Evolutionary conservation across 495 filamentous ascomycete species (phyloP), one percentile per base, ranked within the genome.

Genomic region (Xylaria sp.): DNA sequence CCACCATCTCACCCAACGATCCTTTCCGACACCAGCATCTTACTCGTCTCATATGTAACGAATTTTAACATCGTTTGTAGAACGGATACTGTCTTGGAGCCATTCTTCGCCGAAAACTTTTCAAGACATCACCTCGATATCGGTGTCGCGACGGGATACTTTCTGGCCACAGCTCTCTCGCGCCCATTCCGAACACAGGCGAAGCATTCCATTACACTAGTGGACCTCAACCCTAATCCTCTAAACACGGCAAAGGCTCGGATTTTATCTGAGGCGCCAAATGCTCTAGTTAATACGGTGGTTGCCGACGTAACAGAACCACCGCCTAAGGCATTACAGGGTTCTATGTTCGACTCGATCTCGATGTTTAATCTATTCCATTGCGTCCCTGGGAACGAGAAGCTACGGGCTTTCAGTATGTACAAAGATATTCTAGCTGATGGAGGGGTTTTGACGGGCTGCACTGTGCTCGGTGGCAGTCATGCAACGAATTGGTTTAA

Each of bases 331-430:
- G 71, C 19, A 11, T 53, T 77, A 5, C 1, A 69, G 12, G 69
- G 64, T 41, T 61, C 35, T n/a, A 68, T 71, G 62, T 81, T 80
- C 40, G 76, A 81, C 63, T 80, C 79, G 0, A 74, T 85, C 37
- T 81, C 78, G 44, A 75, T 80, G 68, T 84, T 82, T 70, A 82
- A 82, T 65, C 44, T 84, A 2, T 53, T 85, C 3, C 82, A 85
- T 62, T 83, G 82, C 67, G 48, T 85, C 3, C 79, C 81, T 0
- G 75, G 48, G 0, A 50, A 68, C 0, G 64, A 74, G 17, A 74
- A 78, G 52, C 48, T 66, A 11, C 24, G 7, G 43, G 74, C 55
- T 3, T 76, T 83, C 21, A 64, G 43, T n/a, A 57, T 71, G 15
- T 73, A 79, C 26, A 79, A 75, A 57, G 40, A 70, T 0, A 50